Base-by-base conservation (phyloP, 352 stramenopile species). In the Phytophthora agathidicida region DNA sequence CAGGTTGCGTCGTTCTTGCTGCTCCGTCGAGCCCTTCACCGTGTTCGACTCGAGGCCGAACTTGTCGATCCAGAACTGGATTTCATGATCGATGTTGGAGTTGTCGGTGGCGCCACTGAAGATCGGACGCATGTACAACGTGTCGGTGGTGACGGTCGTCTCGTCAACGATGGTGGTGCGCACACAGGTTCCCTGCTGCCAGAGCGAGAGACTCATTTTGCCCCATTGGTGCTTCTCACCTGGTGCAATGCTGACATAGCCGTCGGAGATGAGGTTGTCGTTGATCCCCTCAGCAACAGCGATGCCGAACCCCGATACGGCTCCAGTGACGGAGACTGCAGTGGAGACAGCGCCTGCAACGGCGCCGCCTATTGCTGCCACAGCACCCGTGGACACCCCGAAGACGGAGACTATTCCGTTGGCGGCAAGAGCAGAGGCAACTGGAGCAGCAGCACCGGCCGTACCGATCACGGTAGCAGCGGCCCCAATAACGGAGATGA, bases 111-210 rank as follows among this genome's bases (percentile, higher is more conserved):
- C 45, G 30, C 70, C 66, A 19, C 67, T 76, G n/a, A n/a, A n/a
- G n/a, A n/a, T n/a, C n/a, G n/a, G n/a, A n/a, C n/a, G n/a, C n/a
- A n/a, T n/a, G n/a, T n/a, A n/a, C n/a, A n/a, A n/a, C n/a, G n/a
- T n/a, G n/a, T n/a, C n/a, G n/a, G n/a, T n/a, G n/a, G n/a, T n/a
- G n/a, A n/a, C n/a, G n/a, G n/a, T n/a, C n/a, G n/a, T n/a, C n/a
- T n/a, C n/a, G n/a, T n/a, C n/a, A n/a, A n/a, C n/a, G n/a, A n/a
- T n/a, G n/a, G n/a, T n/a, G n/a, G n/a, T n/a, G n/a, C n/a, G n/a
- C n/a, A n/a, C n/a, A n/a, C n/a, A n/a, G n/a, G n/a, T n/a, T n/a
- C 63, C 72, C 30, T 86, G 75, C 37, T 83, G 73, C 75, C 72
- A 83, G 1, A 81, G 68, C 38, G 68, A 80, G 16, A 81, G 65